Evolutionary conservation across 108 stramenopile species (phyloP).

Genomic region (Nitzschia putrida): DNA sequence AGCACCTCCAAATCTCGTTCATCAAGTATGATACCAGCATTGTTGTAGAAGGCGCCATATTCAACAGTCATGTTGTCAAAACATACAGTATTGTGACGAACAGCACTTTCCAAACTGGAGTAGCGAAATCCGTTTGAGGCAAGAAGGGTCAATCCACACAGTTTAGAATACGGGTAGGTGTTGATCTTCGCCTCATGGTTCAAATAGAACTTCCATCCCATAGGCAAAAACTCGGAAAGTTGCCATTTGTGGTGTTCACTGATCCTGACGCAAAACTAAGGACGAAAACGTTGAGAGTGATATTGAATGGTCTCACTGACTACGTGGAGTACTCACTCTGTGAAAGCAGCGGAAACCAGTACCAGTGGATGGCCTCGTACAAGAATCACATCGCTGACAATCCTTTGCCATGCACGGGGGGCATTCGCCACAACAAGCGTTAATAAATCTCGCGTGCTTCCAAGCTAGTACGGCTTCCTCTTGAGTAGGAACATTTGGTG

Average conservation of each 20-base stretch:
- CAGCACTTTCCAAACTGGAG: slow-evolving; percentile 5
- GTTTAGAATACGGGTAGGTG: neutral
- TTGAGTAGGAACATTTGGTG: neutral
- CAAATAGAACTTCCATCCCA: slow-evolving; percentile 13
- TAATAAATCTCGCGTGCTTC: neutral
- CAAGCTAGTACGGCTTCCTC: too few relatives aligned
- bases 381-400: slow-evolving; percentile 2
- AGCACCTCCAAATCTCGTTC: neutral
- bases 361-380: neutral
- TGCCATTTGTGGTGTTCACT: neutral
- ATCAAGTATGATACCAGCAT: neutral
- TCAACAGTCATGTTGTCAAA: neutral
- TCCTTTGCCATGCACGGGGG: neutral
- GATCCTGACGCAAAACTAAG: slow-evolving; percentile 3
- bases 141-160: slow-evolving; percentile 11
- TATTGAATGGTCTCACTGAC: neutral
- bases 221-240: slow-evolving; percentile 1
- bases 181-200: too few relatives aligned
- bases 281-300: neutral
- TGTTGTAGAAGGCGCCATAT: neutral
- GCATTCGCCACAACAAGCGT: slow-evolving; percentile 8
- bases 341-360: neutral
- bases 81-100: neutral
- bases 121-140: slow-evolving; percentile 2
- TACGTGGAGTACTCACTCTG: neutral